Evolutionary conservation across 352 stramenopile species (phyloP).

Genomic region (Pythium dissimile): DNA sequence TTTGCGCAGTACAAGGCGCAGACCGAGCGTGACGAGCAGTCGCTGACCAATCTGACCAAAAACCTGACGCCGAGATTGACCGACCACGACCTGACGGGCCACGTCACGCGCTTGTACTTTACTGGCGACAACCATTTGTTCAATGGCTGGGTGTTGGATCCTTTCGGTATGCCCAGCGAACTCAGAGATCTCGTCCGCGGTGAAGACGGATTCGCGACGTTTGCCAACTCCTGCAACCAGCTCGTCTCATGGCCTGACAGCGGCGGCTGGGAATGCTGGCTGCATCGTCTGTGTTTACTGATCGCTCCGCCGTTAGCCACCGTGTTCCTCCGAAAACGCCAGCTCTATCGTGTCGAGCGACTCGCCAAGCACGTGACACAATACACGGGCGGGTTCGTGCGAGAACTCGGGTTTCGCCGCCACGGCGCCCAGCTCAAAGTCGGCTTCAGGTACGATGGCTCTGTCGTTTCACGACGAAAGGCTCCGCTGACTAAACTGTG

Average conservation of each 20-base stretch:
- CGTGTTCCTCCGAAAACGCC: slow-evolving; percentile 62
- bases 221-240: slow-evolving; percentile 73
- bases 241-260: slow-evolving; percentile 52
- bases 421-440: slow-evolving; percentile 76
- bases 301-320: slow-evolving; percentile 47
- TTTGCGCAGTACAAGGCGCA: slow-evolving; percentile 75
- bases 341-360: slow-evolving; percentile 59
- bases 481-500: too few relatives aligned
- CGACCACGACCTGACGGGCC: slow-evolving; percentile 70
- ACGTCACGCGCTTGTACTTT: slow-evolving; percentile 74
- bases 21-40: slow-evolving; percentile 68
- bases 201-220: slow-evolving; percentile 66
- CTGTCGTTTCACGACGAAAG: background rate
- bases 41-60: slow-evolving; percentile 63
- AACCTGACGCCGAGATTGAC: slow-evolving; percentile 70
- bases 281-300: slow-evolving; percentile 50
- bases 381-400: slow-evolving; percentile 72
- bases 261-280: slow-evolving; percentile 59
- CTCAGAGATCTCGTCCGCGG: slow-evolving; percentile 68
- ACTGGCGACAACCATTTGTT: slow-evolving; percentile 66
- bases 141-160: slow-evolving; percentile 59
- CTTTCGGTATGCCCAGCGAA: slow-evolving; percentile 46
- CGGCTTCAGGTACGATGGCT: slow-evolving; percentile 52
- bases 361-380: slow-evolving; percentile 65
- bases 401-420: slow-evolving; percentile 76